Evolutionary conservation across 257 asterid genomes (phyloP).

Genomic region (Pogostemon cablin): DNA sequence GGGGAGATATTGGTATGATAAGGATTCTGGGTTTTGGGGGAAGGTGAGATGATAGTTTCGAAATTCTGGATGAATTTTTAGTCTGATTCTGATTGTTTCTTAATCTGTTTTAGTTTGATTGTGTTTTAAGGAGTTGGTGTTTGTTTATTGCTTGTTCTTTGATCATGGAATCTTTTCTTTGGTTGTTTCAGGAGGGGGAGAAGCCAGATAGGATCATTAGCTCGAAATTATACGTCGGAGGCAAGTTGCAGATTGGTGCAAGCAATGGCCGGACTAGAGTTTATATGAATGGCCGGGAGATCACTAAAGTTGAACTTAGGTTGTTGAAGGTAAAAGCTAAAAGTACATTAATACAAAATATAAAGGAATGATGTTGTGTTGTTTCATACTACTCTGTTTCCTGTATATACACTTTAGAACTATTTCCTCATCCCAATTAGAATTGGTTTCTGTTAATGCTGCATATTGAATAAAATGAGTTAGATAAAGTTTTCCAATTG

Average conservation of each 20-base stretch:
- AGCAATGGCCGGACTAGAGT: conserved; percentile 67
- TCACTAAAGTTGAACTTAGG: conserved; percentile 67
- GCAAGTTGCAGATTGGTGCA: conserved; percentile 62
- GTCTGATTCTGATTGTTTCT: neutral
- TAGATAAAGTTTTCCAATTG: neutral
- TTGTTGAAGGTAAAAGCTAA: conserved; percentile 59
- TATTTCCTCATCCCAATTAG: neutral
- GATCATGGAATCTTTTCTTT: conserved; percentile 11
- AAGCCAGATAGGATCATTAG: conserved; percentile 60
- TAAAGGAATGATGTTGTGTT: neutral
- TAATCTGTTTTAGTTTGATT: neutral
- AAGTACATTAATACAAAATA: neutral
- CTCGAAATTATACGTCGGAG: conserved; percentile 62
- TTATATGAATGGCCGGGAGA: conserved; percentile 73
- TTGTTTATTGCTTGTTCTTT: neutral
- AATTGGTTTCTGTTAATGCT: neutral
- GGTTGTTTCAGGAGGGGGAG: conserved; percentile 62
- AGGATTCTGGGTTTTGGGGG: conserved; percentile 84
- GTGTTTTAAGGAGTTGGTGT: neutral
- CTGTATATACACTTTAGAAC: conserved; percentile 2
- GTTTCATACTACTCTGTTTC: neutral
- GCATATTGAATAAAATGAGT: neutral
- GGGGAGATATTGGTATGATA: conserved; percentile 77
- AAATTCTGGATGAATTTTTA: neutral
- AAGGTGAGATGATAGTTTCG: conserved; percentile 46